phyloP scores from a whole-genome alignment of 2,329 filamentous ascomycete genomes.

The Aspergillus japonicus region DNA sequence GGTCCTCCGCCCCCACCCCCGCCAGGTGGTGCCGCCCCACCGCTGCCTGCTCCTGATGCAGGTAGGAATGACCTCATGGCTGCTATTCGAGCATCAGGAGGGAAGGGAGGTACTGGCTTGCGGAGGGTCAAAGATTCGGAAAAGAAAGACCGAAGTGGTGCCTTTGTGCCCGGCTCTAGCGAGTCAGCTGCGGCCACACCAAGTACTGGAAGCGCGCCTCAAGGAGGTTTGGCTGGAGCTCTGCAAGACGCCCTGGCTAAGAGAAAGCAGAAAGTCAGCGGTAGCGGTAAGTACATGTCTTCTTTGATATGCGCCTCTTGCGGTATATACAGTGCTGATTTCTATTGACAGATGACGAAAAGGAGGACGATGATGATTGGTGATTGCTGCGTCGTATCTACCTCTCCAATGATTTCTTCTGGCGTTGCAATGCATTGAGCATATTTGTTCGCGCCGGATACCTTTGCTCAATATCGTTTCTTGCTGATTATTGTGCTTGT shows the following conservation, averaged over 20 bases:
- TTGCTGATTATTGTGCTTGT: background rate
- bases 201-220: constrained; percentile 52
- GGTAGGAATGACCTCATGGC: constrained; percentile 47
- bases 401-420: background rate
- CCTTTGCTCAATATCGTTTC: constrained; percentile 2
- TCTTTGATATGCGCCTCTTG: background rate
- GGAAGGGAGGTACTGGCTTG: constrained; percentile 49
- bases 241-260: constrained; percentile 74
- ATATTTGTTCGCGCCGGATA: constrained; percentile 19
- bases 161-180: constrained; percentile 48
- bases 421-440: constrained; percentile 11
- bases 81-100: constrained; percentile 55
- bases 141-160: constrained; percentile 48
- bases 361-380: constrained; percentile 49
- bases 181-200: constrained; percentile 59
- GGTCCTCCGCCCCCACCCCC: constrained; percentile 39
- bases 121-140: constrained; percentile 48
- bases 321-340: constrained; percentile 21
- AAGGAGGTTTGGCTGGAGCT: constrained; percentile 73
- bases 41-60: constrained; percentile 42
- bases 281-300: constrained; percentile 73
- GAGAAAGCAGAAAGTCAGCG: constrained; percentile 90
- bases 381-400: constrained; percentile 23
- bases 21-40: constrained; percentile 40
- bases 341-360: constrained; percentile 43